Conservation (phyloP, 805 yeast genomes). For the Lipomyces yamanashiensis region DNA sequence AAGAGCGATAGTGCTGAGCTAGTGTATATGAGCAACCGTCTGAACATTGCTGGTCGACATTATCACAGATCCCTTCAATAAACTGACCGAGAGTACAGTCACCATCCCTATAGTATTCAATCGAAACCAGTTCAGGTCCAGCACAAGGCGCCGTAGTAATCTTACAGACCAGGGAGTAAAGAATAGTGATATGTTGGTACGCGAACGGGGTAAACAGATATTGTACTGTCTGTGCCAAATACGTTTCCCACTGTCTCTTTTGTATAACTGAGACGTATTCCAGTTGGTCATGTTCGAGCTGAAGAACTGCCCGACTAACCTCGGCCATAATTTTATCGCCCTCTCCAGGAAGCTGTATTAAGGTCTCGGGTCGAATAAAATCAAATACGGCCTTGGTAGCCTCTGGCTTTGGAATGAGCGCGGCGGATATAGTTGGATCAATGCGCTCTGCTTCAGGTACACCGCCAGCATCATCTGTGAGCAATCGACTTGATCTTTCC, state of each 20-base stretch:
- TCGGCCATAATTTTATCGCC: slow-evolving; percentile 18
- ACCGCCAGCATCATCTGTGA: neutral
- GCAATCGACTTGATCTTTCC: neutral
- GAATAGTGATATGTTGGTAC: slow-evolving; percentile 78
- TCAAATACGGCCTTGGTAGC: slow-evolving; percentile 6
- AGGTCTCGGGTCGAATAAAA: slow-evolving; percentile 22
- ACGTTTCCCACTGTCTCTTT: slow-evolving; percentile 71
- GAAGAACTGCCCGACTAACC: slow-evolving; percentile 24
- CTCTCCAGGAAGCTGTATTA: slow-evolving; percentile 24
- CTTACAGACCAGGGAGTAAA: slow-evolving; percentile 81
- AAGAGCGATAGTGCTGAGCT: slow-evolving; percentile 78
- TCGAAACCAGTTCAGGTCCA: slow-evolving; percentile 84
- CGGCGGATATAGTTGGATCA: neutral
- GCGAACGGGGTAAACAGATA: slow-evolving; percentile 67
- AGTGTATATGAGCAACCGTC: slow-evolving; percentile 79
- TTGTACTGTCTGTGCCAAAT: slow-evolving; percentile 54
- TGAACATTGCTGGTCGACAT: slow-evolving; percentile 69
- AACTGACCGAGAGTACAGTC: slow-evolving; percentile 90
- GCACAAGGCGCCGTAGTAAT: slow-evolving; percentile 88
- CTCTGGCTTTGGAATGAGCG: slow-evolving; percentile 6
- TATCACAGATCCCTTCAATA: slow-evolving; percentile 74
- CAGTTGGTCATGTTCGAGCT: slow-evolving; percentile 39
- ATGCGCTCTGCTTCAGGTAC: neutral
- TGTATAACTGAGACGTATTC: slow-evolving; percentile 43
- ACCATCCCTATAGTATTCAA: slow-evolving; percentile 87